phyloP scores from a whole-genome alignment of 2,329 filamentous ascomycete genomes.

The Didymella exigua region DNA sequence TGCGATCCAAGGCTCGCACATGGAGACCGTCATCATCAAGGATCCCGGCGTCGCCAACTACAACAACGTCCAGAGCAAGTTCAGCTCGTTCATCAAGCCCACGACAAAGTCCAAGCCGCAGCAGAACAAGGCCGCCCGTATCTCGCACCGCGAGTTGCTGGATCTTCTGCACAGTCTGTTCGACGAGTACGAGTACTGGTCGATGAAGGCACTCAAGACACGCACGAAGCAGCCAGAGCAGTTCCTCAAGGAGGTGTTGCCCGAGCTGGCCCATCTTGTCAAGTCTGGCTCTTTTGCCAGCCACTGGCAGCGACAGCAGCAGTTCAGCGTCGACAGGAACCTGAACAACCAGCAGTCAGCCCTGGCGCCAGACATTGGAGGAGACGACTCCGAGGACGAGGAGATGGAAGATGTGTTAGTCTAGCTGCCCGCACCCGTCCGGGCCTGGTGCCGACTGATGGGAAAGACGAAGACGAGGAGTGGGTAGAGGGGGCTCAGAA shows the following conservation, averaged over 20 bases:
- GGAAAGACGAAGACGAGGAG: too few species aligned
- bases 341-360: slow-evolving; percentile 50
- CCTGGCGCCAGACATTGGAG: slow-evolving; percentile 53
- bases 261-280: slow-evolving; percentile 81
- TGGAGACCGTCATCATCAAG: slow-evolving; percentile 38
- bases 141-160: slow-evolving; percentile 84
- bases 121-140: slow-evolving; percentile 81
- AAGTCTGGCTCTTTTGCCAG: slow-evolving; percentile 85
- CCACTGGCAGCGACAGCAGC: slow-evolving; percentile 79
- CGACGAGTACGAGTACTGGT: slow-evolving; percentile 87
- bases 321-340: slow-evolving; percentile 58
- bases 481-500: too few species aligned
- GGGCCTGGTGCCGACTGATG: too few species aligned
- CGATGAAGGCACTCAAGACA: slow-evolving; percentile 83
- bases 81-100: slow-evolving; percentile 42
- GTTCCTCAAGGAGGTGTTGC: slow-evolving; percentile 85
- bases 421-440: slow-evolving; percentile 10
- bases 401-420: slow-evolving; percentile 84
- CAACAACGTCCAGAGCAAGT: slow-evolving; percentile 39
- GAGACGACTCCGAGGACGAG: slow-evolving; percentile 68
- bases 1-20: slow-evolving; percentile 51
- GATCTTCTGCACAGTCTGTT: slow-evolving; percentile 86
- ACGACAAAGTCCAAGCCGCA: slow-evolving; percentile 32
- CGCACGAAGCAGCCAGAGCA: slow-evolving; percentile 84
- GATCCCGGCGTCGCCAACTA: slow-evolving; percentile 32